Conservation (phyloP, 2,329 filamentous ascomycete genomes). For the Cordyceps cicadae region DNA sequence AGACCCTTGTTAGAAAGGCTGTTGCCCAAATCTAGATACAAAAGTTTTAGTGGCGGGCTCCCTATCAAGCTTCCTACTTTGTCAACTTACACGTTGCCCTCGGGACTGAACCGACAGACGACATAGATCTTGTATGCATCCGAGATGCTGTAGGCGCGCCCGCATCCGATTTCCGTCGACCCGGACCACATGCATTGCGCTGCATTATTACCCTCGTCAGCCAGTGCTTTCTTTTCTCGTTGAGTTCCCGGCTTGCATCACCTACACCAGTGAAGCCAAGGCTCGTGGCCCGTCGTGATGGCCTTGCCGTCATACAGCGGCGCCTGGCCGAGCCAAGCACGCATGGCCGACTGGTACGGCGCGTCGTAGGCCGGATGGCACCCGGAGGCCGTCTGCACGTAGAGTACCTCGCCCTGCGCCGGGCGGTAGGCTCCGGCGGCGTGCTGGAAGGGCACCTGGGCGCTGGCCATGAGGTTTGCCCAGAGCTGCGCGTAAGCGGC, state of each 20-base stretch:
- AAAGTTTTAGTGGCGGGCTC: neutral
- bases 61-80: neutral
- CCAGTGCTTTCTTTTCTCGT: slow-evolving; percentile 7
- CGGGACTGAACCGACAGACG: slow-evolving; percentile 28
- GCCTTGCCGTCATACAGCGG: slow-evolving; percentile 23
- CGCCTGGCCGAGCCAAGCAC: slow-evolving; percentile 25
- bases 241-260: neutral
- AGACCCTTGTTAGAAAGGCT: slow-evolving; percentile 18
- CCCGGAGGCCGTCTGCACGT: slow-evolving; percentile 22
- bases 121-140: slow-evolving; percentile 25
- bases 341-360: slow-evolving; percentile 23
- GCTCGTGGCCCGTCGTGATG: slow-evolving; percentile 24
- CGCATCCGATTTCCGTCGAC: slow-evolving; percentile 27
- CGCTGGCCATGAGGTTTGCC: slow-evolving; percentile 26
- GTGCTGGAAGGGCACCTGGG: slow-evolving; percentile 23
- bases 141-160: slow-evolving; percentile 23
- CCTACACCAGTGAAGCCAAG: slow-evolving; percentile 31
- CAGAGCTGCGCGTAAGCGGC: slow-evolving; percentile 26
- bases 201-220: slow-evolving; percentile 11
- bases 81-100: slow-evolving; percentile 28
- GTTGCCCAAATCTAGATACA: slow-evolving; percentile 22
- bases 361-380: slow-evolving; percentile 22
- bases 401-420: slow-evolving; percentile 28
- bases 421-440: slow-evolving; percentile 23
- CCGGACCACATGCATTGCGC: slow-evolving; percentile 30